Evolutionary conservation across 768 basidiomycete species (phyloP).

Genomic region (Suillus luteus): DNA sequence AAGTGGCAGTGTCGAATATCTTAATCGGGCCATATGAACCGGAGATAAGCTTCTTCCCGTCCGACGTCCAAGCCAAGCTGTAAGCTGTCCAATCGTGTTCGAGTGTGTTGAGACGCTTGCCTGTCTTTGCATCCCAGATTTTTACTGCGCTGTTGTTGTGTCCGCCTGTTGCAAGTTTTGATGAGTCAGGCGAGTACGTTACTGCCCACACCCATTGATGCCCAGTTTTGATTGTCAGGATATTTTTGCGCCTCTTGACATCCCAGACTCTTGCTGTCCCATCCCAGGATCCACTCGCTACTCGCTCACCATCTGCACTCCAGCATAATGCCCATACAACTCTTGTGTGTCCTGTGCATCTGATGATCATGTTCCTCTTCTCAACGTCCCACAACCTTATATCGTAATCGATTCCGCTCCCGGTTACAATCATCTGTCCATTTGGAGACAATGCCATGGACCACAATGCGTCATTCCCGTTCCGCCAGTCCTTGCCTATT

Average conservation of each 20-base stretch:
- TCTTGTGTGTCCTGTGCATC: not conserved
- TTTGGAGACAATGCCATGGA: not conserved
- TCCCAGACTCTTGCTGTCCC: not conserved
- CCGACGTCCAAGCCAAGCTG: not conserved
- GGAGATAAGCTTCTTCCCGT: not conserved
- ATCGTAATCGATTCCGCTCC: not conserved
- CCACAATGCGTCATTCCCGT: not conserved
- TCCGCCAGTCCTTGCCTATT: not conserved
- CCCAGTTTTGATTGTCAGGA: not conserved
- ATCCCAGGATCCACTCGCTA: not conserved
- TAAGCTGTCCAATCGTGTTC: not conserved
- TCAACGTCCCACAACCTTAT: not conserved
- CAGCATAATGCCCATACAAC: not conserved
- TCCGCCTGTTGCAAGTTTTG: not conserved
- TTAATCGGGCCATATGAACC: not conserved
- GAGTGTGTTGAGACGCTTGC: not conserved
- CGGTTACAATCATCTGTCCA: not conserved
- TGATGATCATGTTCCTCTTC: not conserved
- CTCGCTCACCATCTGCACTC: not conserved
- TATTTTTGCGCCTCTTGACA: not conserved
- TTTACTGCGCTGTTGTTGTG: not conserved
- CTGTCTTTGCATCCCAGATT: not conserved
- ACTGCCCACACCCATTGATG: not conserved
- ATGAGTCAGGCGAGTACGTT: not conserved
- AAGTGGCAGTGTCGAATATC: not conserved